Base-by-base conservation (phyloP, 352 stramenopile species). In the Globisporangium heterothallicum region DNA sequence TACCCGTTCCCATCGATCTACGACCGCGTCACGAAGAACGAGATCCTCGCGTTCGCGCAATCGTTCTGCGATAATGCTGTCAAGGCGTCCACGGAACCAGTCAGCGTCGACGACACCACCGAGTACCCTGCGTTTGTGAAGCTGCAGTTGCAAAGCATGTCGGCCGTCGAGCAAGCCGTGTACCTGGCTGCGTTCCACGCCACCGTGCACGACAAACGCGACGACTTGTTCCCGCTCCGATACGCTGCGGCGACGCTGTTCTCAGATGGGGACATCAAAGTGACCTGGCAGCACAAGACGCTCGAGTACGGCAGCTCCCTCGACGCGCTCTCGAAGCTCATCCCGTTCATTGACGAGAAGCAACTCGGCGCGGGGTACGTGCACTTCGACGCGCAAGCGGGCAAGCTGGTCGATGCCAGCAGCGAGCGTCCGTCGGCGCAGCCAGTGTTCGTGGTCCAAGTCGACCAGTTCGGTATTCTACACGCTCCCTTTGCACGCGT, bases 391-490 rank as follows among this genome's bases (percentile, higher is more conserved):
- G 9, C 29, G 1, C 4, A 38, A 3, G 18, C 25, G 8, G 40
- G 25, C 36, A 19, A 50, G 3, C 14, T 50, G 19, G 19, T 25
- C 16, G 24, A 26, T 16, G 19, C 53, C 51, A 34, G 53, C 52
- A 2, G 26, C 21, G 43, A 61, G 1, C n/a, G 19, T 12, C 8
- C 19, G 8, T 25, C 6, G 0, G 53, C 50, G 0, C 43, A 50
- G 10, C 70, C 82, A 4, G 41, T 81, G 34, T 64, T 87, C 22
- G 57, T 95, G 26, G 61, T 91, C 13, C 82, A 94, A 43, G 83
- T 85, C 43, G 88, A 97, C 72, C 85, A 96, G 58, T 95, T 92
- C 57, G 88, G 86, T 22, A 82, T 97, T 25, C 64, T 85, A 5
- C 86, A 96, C 64, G 72, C 82, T 9, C 88, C 86, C 1, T 94